Evolutionary conservation across 2,329 filamentous ascomycete species (phyloP).

Genomic region (Monosporascus sp.): DNA sequence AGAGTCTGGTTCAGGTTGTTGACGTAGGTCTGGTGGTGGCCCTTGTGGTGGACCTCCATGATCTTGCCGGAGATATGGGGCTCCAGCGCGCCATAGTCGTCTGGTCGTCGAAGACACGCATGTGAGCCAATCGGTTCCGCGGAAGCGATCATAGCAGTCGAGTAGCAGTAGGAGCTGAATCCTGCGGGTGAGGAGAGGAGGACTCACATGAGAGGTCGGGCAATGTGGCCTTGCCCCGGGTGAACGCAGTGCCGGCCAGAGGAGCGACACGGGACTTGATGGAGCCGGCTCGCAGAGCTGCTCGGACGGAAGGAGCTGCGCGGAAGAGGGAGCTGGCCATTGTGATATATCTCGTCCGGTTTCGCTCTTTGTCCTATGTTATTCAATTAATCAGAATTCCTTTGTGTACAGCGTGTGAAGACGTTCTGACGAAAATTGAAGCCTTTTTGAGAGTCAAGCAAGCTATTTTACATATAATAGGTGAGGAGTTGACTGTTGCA

Average conservation of each 20-base stretch:
- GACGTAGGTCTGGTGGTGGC: constrained; percentile 80
- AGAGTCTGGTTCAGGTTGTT: constrained; percentile 68
- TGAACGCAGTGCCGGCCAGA: constrained; percentile 69
- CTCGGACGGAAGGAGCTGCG: constrained; percentile 61
- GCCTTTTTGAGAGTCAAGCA: too few relatives aligned
- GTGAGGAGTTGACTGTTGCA: too few relatives aligned
- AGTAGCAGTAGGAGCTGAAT: too few relatives aligned
- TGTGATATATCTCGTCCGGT: constrained; percentile 9
- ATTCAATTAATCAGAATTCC: too few relatives aligned
- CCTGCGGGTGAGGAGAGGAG: too few relatives aligned
- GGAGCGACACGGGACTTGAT: constrained; percentile 56
- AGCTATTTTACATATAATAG: too few relatives aligned
- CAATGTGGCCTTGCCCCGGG: constrained; percentile 84
- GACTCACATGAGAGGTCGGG: constrained; percentile 75
- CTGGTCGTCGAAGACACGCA: constrained; percentile 38
- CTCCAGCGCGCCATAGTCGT: constrained; percentile 96
- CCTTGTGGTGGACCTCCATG: constrained; percentile 81
- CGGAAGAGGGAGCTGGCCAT: constrained; percentile 79
- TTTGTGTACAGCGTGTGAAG: too few relatives aligned
- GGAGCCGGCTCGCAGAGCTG: constrained; percentile 64
- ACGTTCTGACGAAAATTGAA: too few relatives aligned
- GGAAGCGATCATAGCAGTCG: too few relatives aligned
- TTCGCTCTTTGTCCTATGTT: too few relatives aligned
- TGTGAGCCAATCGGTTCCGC: too few relatives aligned
- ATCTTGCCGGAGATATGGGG: constrained; percentile 70